phyloP scores from a whole-genome alignment of 176 grass and related monocot genomes.

The Avena insularis region DNA sequence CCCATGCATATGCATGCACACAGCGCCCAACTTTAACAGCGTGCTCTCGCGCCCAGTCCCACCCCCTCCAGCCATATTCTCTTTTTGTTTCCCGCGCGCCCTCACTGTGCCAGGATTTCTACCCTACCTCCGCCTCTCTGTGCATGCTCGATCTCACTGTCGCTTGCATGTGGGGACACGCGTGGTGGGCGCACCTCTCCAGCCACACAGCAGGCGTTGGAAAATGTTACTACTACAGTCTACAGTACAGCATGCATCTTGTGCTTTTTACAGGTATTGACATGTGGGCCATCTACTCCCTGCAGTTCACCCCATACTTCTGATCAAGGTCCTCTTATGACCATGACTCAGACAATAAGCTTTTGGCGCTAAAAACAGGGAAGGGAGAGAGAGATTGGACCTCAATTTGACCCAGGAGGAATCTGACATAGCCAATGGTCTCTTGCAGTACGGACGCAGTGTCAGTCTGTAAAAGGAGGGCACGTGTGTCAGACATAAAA shows the following conservation, averaged over 20 bases:
- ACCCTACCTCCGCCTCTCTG: neutral
- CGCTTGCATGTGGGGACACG: slow-evolving; percentile 44
- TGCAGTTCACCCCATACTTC: slow-evolving; percentile 33
- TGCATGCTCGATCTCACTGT: neutral
- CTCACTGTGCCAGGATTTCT: neutral
- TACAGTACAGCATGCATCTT: neutral
- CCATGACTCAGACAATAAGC: slow-evolving; percentile 7
- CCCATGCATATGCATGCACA: slow-evolving; percentile 32
- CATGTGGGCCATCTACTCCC: slow-evolving; percentile 3
- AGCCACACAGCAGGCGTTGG: neutral
- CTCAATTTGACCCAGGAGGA: slow-evolving; percentile 96
- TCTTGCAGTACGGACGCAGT: slow-evolving; percentile 95
- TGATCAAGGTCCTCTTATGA: slow-evolving; percentile 44
- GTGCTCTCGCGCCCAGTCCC: slow-evolving; percentile 57
- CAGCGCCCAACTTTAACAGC: slow-evolving; percentile 75
- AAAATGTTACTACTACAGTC: neutral
- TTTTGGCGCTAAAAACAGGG: slow-evolving; percentile 15
- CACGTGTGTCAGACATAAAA: slow-evolving; percentile 71
- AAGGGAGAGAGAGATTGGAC: slow-evolving; percentile 62
- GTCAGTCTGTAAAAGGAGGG: slow-evolving; percentile 87
- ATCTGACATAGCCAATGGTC: slow-evolving; percentile 98
- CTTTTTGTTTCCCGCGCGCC: slow-evolving; percentile 65
- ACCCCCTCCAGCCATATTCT: slow-evolving; percentile 46
- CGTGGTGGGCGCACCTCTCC: neutral
- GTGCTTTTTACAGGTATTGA: slow-evolving; percentile 16